Base-by-base conservation (phyloP, 2,329 filamentous ascomycete genomes). In the Saccharata proteae region DNA sequence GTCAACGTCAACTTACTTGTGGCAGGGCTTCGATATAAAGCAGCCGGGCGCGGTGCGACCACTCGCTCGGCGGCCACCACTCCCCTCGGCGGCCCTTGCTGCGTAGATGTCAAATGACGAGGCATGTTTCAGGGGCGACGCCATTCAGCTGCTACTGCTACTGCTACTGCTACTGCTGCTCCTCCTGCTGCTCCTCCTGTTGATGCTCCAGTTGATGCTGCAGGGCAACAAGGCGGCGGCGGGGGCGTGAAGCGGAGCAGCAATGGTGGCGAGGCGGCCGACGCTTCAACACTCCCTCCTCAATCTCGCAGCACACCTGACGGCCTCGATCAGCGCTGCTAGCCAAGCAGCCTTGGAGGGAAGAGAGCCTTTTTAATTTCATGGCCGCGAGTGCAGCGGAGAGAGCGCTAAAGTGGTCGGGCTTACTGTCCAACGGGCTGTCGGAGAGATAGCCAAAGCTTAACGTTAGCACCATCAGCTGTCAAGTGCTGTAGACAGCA, bases 51-150 rank as follows among this genome's bases (percentile, higher is more conserved):
- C 29, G 29, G 29, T 32, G 30, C 23, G 17, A 26, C 30, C n/a
- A n/a, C n/a, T n/a, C n/a, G n/a, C n/a, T n/a, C n/a, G n/a, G n/a
- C n/a, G n/a, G n/a, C n/a, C n/a, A n/a, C n/a, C n/a, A n/a, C n/a
- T n/a, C n/a, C n/a, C n/a, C n/a, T n/a, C n/a, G n/a, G n/a, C 16
- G 30, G 24, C 24, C 14, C 29, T 23, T 25, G 29, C 29, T 21
- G 29, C 30, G 30, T 18, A 20, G 30, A 26, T 27, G 32, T 35
- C 32, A 30, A 35, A 8, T 10, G 32, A 27, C 26, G 32, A 19
- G 15, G 20, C 21, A 26, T 13, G 25, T 34, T 33, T 28, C 31
- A 34, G 31, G 18, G 25, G 18, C 31, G 21, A 13, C n/a, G 26
- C 16, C 26, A 16, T 28, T 28, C 16, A 17, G 16, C 23, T 12